Conservation (phyloP, 331 rosid genomes). For the Malus hybrid region DNA sequence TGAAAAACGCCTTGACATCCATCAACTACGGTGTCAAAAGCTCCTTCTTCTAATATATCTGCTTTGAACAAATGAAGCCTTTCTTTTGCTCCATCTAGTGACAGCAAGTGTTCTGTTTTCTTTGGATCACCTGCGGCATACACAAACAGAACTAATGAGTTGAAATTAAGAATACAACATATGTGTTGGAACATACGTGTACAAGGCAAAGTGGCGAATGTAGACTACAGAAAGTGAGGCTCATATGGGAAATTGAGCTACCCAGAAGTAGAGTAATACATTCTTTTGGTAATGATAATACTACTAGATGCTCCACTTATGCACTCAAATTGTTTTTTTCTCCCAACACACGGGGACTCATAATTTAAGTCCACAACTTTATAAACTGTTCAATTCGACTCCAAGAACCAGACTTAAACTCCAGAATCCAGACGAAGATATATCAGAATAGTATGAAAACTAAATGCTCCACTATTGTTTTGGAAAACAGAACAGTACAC, state of each 20-base stretch:
- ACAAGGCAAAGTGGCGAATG: not conserved
- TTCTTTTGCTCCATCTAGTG: not conserved
- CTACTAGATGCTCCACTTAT: no score
- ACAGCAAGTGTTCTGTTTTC: not conserved
- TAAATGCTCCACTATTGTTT: not conserved
- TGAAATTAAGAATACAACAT: not conserved
- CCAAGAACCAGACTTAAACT: not conserved
- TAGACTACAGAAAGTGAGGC: not conserved
- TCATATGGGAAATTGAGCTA: not conserved
- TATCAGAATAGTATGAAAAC: not conserved
- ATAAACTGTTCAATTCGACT: no score
- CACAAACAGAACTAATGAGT: not conserved
- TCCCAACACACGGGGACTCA: not conserved
- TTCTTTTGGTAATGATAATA: no score
- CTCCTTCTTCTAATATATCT: slow-evolving; percentile 33
- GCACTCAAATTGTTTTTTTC: not conserved
- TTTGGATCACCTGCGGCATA: not conserved
- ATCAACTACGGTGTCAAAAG: slow-evolving; percentile 28
- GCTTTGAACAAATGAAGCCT: not conserved
- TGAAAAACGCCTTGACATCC: slow-evolving; percentile 17
- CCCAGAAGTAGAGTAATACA: not conserved
- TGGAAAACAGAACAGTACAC: not conserved
- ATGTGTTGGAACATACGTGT: no score
- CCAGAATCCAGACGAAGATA: not conserved
- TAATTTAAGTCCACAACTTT: no score